A percentile compares a stretch with the other conserved stretches of the same genome.
Evolutionary conservation across 805 yeast species (phyloP).

Genomic region (Candida berthetii): DNA sequence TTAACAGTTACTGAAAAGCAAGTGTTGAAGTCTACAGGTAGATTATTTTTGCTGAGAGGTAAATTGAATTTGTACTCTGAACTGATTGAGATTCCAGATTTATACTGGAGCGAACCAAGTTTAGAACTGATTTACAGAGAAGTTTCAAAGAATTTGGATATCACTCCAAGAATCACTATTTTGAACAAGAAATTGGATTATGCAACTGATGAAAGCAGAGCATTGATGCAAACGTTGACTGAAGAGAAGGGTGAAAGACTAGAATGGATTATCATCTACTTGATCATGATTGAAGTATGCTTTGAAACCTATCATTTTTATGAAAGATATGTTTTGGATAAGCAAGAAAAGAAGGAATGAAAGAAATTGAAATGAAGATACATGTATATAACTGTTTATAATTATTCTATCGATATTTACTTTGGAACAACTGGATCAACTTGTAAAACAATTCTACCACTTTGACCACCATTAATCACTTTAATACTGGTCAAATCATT

Average conservation of each 20-base stretch:
- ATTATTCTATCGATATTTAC: neutral
- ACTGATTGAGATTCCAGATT: slow-evolving; percentile 85
- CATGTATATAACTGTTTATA: neutral
- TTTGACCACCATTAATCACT: slow-evolving; percentile 10
- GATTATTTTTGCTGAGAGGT: slow-evolving; percentile 70
- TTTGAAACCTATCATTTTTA: slow-evolving; percentile 75
- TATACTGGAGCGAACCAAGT: slow-evolving; percentile 89
- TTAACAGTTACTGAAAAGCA: slow-evolving; percentile 52
- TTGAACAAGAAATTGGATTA: slow-evolving; percentile 84
- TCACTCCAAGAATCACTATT: slow-evolving; percentile 69
- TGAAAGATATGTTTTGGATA: slow-evolving; percentile 35
- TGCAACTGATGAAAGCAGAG: slow-evolving; percentile 83
- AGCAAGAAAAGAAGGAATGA: neutral
- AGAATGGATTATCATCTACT: slow-evolving; percentile 83
- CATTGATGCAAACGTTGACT: slow-evolving; percentile 64
- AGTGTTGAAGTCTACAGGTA: slow-evolving; percentile 65
- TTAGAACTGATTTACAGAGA: slow-evolving; percentile 70
- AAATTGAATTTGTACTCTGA: slow-evolving; percentile 82
- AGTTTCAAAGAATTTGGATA: slow-evolving; percentile 68
- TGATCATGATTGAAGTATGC: slow-evolving; percentile 80
- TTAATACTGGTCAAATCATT: slow-evolving; percentile 46
- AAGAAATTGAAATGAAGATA: neutral
- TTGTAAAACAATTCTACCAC: slow-evolving; percentile 17
- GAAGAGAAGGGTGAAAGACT: slow-evolving; percentile 72
- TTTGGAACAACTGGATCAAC: slow-evolving; percentile 15